A percentile compares a stretch with the other conserved stretches of the same genome.
Evolutionary conservation across 331 rosid species (phyloP).

Genomic region (Arachis monticola): DNA sequence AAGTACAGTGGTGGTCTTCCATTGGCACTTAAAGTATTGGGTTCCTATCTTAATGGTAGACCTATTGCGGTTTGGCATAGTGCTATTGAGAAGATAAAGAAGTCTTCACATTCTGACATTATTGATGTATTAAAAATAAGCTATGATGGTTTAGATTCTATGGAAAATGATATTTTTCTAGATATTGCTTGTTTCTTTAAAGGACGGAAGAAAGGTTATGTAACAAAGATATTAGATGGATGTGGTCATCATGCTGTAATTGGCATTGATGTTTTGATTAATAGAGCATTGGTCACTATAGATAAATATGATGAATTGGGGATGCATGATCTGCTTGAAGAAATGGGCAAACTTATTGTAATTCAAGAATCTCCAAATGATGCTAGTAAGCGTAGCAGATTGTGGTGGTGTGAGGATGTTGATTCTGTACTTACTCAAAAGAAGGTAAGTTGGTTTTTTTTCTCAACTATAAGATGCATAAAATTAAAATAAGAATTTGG

Average conservation of each 20-base stretch:
- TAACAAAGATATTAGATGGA: background rate
- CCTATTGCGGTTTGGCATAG: background rate
- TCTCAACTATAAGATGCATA: too few species aligned
- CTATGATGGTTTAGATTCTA: background rate
- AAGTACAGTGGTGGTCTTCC: background rate
- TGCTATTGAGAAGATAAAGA: background rate
- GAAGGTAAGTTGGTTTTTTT: background rate
- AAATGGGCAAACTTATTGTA: too few species aligned
- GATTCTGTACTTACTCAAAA: background rate
- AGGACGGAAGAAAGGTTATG: background rate
- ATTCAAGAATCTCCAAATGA: too few species aligned
- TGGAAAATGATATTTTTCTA: background rate
- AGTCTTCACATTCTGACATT: background rate
- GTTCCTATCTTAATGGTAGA: background rate
- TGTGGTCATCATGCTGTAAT: background rate
- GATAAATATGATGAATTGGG: too few species aligned
- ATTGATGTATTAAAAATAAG: background rate
- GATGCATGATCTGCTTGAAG: too few species aligned
- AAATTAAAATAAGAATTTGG: too few species aligned
- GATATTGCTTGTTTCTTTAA: background rate
- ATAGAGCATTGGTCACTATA: background rate
- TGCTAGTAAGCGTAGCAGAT: background rate
- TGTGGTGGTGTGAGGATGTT: background rate
- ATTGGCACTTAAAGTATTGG: background rate
- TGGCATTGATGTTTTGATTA: background rate